Conservation (phyloP, 441 rosid genomes). For the Mallotus repandus region DNA sequence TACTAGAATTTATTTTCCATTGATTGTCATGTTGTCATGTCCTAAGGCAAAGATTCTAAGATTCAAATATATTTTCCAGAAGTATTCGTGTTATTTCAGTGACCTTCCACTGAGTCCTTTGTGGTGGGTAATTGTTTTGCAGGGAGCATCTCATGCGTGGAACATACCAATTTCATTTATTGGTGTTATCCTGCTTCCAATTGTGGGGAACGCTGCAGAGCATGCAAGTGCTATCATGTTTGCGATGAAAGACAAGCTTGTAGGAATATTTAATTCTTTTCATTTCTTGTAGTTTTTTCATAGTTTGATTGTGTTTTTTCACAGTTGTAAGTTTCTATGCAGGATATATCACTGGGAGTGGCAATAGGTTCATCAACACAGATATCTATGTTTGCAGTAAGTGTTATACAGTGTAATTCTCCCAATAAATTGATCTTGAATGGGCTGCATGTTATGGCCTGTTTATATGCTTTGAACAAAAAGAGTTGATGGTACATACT, state of each 20-base stretch:
- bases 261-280: slow-evolving; percentile 32
- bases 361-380: slow-evolving; percentile 98
- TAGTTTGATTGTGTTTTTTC: background rate
- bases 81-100: background rate
- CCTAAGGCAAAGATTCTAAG: too few relatives aligned
- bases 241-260: slow-evolving; percentile 98
- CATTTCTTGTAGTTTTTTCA: slow-evolving; percentile 3
- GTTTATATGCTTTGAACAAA: background rate
- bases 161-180: slow-evolving; percentile 85
- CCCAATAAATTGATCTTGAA: background rate
- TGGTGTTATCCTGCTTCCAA: slow-evolving; percentile 89
- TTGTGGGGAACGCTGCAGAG: slow-evolving; percentile 97
- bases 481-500: background rate
- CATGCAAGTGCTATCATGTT: slow-evolving; percentile 96
- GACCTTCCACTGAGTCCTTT: background rate
- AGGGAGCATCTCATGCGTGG: slow-evolving; percentile 87
- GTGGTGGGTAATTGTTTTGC: slow-evolving; percentile 24
- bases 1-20: background rate
- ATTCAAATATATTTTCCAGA: too few relatives aligned
- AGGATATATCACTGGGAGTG: slow-evolving; percentile 95
- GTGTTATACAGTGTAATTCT: slow-evolving; percentile 15
- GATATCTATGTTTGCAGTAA: slow-evolving; percentile 92
- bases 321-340: slow-evolving; percentile 13
- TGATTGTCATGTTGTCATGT: background rate
- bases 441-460: background rate